A percentile compares a stretch with the other conserved stretches of the same genome.
phyloP scores from a whole-genome alignment of 768 basidiomycete genomes.

The Cantharellus anzutake region DNA sequence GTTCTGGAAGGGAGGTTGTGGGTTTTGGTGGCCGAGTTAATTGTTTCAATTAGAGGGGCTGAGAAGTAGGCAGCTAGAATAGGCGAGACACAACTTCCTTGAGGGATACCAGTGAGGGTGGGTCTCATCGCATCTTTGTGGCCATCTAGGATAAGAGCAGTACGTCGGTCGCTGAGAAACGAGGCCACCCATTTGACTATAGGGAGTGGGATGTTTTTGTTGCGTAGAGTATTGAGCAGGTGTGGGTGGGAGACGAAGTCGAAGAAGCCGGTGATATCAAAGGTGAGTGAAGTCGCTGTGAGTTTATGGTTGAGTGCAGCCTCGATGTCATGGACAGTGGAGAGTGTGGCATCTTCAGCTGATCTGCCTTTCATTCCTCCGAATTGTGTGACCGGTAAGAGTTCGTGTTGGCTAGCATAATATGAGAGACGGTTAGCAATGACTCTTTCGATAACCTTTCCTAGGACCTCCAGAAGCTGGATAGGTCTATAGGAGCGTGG shows the following conservation, averaged over 20 bases:
- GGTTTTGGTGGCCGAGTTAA: not conserved
- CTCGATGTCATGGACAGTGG: slow-evolving; percentile 11
- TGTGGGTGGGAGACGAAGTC: not conserved
- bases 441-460: slow-evolving; percentile 18
- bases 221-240: not conserved
- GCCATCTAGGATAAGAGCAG: slow-evolving; percentile 1
- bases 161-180: not conserved
- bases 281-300: not conserved
- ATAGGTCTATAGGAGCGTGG: slow-evolving; percentile 4
- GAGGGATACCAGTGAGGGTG: not conserved
- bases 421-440: slow-evolving; percentile 13
- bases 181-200: slow-evolving; percentile 1
- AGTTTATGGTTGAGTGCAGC: slow-evolving; percentile 4
- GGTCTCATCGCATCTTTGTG: not conserved
- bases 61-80: not conserved
- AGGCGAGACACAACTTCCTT: not conserved
- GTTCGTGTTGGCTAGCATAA: slow-evolving; percentile 12
- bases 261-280: not conserved
- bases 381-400: slow-evolving; percentile 13
- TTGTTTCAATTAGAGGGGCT: not conserved
- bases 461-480: slow-evolving; percentile 15
- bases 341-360: slow-evolving; percentile 9
- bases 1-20: no score
- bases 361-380: slow-evolving; percentile 10
- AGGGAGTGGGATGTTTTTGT: not conserved